phyloP scores from a whole-genome alignment of 257 asterid species.

The Lithospermum erythrorhizon region DNA sequence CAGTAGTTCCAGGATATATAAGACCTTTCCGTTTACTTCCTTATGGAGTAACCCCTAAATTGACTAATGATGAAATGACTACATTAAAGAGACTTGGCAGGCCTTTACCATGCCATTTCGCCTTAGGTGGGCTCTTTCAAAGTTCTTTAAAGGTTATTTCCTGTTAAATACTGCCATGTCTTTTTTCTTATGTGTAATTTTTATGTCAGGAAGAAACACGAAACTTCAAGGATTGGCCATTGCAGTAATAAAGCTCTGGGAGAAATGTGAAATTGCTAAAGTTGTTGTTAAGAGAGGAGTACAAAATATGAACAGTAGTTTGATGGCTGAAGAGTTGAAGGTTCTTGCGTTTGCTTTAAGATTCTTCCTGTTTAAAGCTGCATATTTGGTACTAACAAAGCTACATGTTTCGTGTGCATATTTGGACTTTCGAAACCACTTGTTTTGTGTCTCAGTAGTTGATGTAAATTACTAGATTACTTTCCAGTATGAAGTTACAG shows the following conservation, averaged over 20 bases:
- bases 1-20: slow-evolving; percentile 68
- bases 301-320: slow-evolving; percentile 75
- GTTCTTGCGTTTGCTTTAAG: slow-evolving; percentile 26
- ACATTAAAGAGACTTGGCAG: slow-evolving; percentile 74
- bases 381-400: not conserved
- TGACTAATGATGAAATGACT: slow-evolving; percentile 93
- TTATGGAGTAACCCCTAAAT: slow-evolving; percentile 68
- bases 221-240: slow-evolving; percentile 92
- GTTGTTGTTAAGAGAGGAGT: slow-evolving; percentile 89
- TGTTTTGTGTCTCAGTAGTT: not conserved
- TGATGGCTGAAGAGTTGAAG: slow-evolving; percentile 99
- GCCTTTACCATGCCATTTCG: slow-evolving; percentile 92
- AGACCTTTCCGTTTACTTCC: slow-evolving; percentile 91
- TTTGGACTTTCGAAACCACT: not conserved
- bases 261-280: slow-evolving; percentile 96
- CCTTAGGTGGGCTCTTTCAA: slow-evolving; percentile 48
- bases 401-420: not conserved
- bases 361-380: not conserved
- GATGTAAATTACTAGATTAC: not conserved
- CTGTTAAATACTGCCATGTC: not conserved
- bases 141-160: not conserved
- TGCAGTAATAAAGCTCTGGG: slow-evolving; percentile 90
- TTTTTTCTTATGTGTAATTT: slow-evolving; percentile 1
- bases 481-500: not conserved
- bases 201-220: slow-evolving; percentile 70